Conservation (phyloP, 2,329 filamentous ascomycete genomes). For the Aspergillus proliferans region DNA sequence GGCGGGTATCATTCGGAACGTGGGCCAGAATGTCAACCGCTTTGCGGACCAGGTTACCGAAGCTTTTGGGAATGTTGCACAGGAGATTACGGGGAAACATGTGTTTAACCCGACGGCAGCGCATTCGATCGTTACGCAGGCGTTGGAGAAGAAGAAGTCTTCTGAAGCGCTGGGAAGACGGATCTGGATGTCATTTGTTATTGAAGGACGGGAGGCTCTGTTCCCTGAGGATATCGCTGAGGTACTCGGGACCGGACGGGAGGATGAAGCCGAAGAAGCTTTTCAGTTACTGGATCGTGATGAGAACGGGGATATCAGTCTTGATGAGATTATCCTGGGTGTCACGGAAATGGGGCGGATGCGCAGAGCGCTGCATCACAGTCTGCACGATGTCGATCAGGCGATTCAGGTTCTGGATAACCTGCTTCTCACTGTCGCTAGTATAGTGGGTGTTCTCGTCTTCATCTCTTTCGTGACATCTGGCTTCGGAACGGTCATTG, state of each 20-base stretch:
- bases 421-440: slow-evolving; percentile 72
- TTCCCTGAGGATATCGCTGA: slow-evolving; percentile 77
- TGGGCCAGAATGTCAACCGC: slow-evolving; percentile 67
- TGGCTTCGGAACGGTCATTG: slow-evolving; percentile 75
- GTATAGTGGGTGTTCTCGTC: slow-evolving; percentile 74
- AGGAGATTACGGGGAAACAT: slow-evolving; percentile 91
- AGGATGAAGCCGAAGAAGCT: slow-evolving; percentile 75
- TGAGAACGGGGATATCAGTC: slow-evolving; percentile 84
- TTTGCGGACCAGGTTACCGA: slow-evolving; percentile 91
- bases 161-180: slow-evolving; percentile 90
- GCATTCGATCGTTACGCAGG: slow-evolving; percentile 82
- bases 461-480: slow-evolving; percentile 87
- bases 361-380: slow-evolving; percentile 80
- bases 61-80: slow-evolving; percentile 85
- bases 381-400: slow-evolving; percentile 96
- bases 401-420: slow-evolving; percentile 87
- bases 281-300: slow-evolving; percentile 78
- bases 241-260: slow-evolving; percentile 70
- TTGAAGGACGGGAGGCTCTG: slow-evolving; percentile 77
- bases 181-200: slow-evolving; percentile 97
- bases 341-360: slow-evolving; percentile 77
- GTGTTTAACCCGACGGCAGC: slow-evolving; percentile 89
- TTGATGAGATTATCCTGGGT: slow-evolving; percentile 91
- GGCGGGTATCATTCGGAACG: slow-evolving; percentile 67
- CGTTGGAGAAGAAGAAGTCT: slow-evolving; percentile 74